Conservation (phyloP, 805 yeast species). For the Grigorovia yakushimaensis region DNA sequence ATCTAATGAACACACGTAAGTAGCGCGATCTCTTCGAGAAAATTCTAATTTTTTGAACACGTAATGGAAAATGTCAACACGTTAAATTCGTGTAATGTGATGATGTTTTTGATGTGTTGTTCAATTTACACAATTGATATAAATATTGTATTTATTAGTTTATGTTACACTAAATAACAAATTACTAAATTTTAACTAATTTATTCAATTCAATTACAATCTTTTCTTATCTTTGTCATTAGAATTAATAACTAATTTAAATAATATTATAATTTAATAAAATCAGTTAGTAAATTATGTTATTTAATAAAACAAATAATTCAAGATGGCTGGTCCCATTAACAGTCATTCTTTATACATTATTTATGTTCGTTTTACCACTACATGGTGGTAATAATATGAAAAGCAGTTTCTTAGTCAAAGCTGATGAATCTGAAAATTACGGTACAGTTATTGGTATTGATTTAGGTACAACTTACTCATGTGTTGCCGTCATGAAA, state of each 20-base stretch:
- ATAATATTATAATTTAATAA: no score
- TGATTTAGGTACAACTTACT: constrained; percentile 95
- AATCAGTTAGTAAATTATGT: neutral
- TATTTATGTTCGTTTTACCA: constrained; percentile 25
- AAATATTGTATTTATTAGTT: neutral
- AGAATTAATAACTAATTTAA: no score
- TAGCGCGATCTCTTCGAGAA: neutral
- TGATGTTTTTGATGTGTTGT: neutral
- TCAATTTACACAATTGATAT: neutral
- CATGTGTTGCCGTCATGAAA: constrained; percentile 87
- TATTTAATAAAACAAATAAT: constrained; percentile 6
- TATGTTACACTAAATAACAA: no score
- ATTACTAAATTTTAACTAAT: neutral
- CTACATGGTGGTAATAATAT: constrained; percentile 6
- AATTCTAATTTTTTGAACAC: neutral
- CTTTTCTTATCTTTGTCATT: no score
- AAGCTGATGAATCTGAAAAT: constrained; percentile 35
- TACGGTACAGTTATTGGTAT: constrained; percentile 78
- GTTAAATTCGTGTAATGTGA: neutral
- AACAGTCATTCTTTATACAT: constrained; percentile 26
- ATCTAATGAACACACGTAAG: no score
- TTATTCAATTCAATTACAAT: no score
- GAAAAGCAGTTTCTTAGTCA: constrained; percentile 20
- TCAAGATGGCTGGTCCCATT: constrained; percentile 40
- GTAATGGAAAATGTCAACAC: neutral